phyloP scores from a whole-genome alignment of 495 filamentous ascomycete genomes.

The Penicillium lividum region DNA sequence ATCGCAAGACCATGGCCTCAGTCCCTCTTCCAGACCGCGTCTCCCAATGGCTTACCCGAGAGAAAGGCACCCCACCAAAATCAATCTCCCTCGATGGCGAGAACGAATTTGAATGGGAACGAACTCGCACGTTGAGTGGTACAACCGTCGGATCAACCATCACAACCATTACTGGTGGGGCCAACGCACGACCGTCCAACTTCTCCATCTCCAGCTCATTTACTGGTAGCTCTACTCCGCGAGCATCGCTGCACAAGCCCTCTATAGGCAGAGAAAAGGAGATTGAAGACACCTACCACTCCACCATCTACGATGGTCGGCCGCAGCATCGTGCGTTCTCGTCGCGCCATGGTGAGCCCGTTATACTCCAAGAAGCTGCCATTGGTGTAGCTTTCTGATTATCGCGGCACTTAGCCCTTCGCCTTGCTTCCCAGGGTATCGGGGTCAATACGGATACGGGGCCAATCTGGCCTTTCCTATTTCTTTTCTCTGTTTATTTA shows the following conservation, averaged over 20 bases:
- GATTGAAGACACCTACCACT: constrained; percentile 23
- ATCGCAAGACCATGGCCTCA: constrained; percentile 18
- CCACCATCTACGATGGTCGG: constrained; percentile 34
- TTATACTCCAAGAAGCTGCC: constrained; percentile 24
- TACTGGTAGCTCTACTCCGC: constrained; percentile 27
- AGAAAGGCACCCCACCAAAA: constrained; percentile 10
- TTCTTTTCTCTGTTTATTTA: background rate
- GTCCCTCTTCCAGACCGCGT: constrained; percentile 32
- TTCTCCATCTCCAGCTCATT: constrained; percentile 34
- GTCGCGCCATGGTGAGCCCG: constrained; percentile 21
- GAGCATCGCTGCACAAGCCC: constrained; percentile 25
- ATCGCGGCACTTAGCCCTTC: background rate
- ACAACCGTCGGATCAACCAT: constrained; percentile 38
- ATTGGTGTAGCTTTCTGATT: constrained; percentile 43
- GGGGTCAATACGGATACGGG: background rate
- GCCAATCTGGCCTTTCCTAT: background rate
- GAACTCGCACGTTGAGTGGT: constrained; percentile 43
- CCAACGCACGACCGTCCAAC: constrained; percentile 20
- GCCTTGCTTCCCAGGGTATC: background rate
- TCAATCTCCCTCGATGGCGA: constrained; percentile 24
- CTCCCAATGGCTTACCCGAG: constrained; percentile 37
- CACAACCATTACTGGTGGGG: constrained; percentile 25
- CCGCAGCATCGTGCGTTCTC: constrained; percentile 24
- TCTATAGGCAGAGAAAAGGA: constrained; percentile 27
- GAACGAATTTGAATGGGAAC: constrained; percentile 31